A percentile compares a stretch with the other conserved stretches of the same genome.
These are phyloP conservation scores for Stramenopiles sp. DNA, from an alignment of 352 stramenopile species.

Conservation along the genomic window DNA sequence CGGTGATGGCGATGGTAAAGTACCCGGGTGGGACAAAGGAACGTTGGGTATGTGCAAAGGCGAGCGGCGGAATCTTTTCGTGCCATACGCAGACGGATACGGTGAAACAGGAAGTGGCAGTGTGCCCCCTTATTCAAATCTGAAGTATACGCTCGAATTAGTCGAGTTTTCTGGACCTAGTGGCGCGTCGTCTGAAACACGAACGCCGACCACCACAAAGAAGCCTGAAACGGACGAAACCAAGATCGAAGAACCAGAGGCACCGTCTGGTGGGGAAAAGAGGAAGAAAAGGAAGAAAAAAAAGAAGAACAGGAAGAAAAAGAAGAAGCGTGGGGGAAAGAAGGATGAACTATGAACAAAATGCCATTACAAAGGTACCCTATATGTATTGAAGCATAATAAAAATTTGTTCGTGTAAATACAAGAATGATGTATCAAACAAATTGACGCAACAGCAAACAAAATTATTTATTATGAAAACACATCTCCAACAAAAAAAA, in stretches of 20 bases:
- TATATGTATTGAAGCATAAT: too few relatives aligned
- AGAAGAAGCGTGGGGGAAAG: background rate
- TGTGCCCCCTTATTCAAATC: background rate
- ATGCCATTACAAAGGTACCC: too few relatives aligned
- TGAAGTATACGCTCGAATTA: background rate
- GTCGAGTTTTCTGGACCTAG: background rate
- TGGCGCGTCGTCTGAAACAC: background rate
- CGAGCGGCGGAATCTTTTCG: background rate
- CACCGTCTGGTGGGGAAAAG: background rate
- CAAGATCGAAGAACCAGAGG: background rate
- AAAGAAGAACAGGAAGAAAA: background rate
- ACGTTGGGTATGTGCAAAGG: background rate
- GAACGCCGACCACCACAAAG: background rate
- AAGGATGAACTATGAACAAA: too few relatives aligned
- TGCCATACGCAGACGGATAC: background rate
- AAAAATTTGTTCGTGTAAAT: too few relatives aligned
- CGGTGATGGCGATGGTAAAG: background rate
- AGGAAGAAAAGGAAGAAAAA: slow-evolving; percentile 1
- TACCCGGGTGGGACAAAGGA: background rate
- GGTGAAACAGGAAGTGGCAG: background rate
- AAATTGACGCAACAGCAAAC: too few relatives aligned
- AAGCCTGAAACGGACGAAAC: background rate
- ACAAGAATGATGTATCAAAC: too few relatives aligned
- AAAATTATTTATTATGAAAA: too few relatives aligned
- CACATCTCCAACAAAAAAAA: too few relatives aligned